Percentiles rank a stretch among this genome's conserved stretches.
These are phyloP conservation scores for Mortierella hygrophila DNA, from an alignment of 192 early-diverging fungal species.

Conservation along the genomic window DNA sequence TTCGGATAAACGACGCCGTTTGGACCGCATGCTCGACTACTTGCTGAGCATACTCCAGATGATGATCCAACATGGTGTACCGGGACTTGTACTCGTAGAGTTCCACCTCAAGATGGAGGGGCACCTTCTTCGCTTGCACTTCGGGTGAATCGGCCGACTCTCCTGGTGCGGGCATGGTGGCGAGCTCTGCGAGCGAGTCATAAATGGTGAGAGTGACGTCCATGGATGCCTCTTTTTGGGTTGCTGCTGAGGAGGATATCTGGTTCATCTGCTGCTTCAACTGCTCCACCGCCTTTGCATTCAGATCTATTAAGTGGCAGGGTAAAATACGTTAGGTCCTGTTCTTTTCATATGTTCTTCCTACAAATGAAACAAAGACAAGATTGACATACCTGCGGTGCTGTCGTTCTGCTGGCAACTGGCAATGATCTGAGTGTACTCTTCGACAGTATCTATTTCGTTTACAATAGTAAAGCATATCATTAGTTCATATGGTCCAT, in stretches of 20 bases:
- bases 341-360: not conserved
- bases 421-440: conserved; percentile 19
- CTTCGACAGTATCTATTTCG: conserved; percentile 22
- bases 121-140: conserved; percentile 18
- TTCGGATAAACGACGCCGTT: conserved; percentile 11
- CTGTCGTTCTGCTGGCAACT: conserved; percentile 15
- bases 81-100: conserved; percentile 45
- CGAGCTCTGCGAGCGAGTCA: conserved; percentile 32
- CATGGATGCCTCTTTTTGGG: conserved; percentile 33
- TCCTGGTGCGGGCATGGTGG: conserved; percentile 19
- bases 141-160: conserved; percentile 10
- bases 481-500: not conserved
- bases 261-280: conserved; percentile 35
- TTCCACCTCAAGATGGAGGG: conserved; percentile 49
- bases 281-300: conserved; percentile 17
- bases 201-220: conserved; percentile 49
- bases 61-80: conserved; percentile 30
- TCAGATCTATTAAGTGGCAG: conserved; percentile 9
- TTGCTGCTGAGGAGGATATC: conserved; percentile 10
- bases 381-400: conserved; percentile 23
- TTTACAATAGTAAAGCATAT: too few relatives aligned
- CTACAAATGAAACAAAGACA: not conserved
- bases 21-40: conserved; percentile 10
- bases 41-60: conserved; percentile 21
- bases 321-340: not conserved